Evolutionary conservation across 83 land plant species (phyloP), one percentile per base, ranked within the genome.

Genomic region (Isoetes engelmannii): DNA sequence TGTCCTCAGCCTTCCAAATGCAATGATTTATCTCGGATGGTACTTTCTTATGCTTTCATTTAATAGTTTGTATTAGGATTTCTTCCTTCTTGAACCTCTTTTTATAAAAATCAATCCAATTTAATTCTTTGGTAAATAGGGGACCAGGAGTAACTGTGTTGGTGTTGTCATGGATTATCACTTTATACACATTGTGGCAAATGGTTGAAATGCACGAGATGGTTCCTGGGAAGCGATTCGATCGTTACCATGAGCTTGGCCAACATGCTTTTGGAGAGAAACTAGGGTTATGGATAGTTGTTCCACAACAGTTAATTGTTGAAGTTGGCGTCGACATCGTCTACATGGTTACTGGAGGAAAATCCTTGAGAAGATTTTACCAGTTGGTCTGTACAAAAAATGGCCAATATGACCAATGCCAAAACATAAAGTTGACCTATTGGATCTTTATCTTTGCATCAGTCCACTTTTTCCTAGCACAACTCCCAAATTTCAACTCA

Each of bases 281-380:
- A 60, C 76, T 83, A 6, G 94, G 94, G 20, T 72, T 82, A 0
- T 89, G 87, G 89, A 80, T 87, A 6, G 89, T 90, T 47, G 83
- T 90, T 4, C 96, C 96, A 12, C 96, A 85, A 63, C 92, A 90
- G 69, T 82, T 90, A 47, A 82, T 83, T 5, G 96, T 90, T 1
- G 81, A 87, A 70, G 78, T 90, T 17, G 87, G 92, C 6, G 85
- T 82, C 46, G 79, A 85, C 65, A 85, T 87, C 7, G 95, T 90
- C 17, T 90, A 85, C 73, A 90, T 87, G 87, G 92, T 90, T 45
- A 90, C 92, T 7, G 96, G 96, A 12, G 92, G 89, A 6, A 77
- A 88, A 71, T 90, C 87, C 7, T 57, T 90, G n/a, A 66, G 75
- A 77, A 81, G 76, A 62, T 90, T 90, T 74, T 71, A 85, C 68